Base-by-base conservation (phyloP, 306 rosid species). In the Glycine soja region DNA sequence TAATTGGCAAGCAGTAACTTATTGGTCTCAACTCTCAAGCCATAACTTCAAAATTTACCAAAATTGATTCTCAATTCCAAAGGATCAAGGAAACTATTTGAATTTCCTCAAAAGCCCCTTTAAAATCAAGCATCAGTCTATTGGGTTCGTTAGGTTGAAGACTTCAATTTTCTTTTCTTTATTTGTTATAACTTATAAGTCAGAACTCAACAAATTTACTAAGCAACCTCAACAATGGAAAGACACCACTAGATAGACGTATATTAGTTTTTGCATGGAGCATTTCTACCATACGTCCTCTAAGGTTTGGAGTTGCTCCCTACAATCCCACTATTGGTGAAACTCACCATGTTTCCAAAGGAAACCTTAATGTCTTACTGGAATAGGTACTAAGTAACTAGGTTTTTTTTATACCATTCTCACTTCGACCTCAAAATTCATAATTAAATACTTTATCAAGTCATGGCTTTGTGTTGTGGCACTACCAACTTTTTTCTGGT, bases 261-360 rank as follows among this genome's bases (percentile, higher is more conserved):
- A 63, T 70, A 18, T 83, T 82, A 0, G 91, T 94, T 12, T 78
- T 92, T 0, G 88, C 92, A 15, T 94, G 93, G 97, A 85, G 54
- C 57, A 84, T 94, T 9, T 94, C 98, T 11, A 91, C 78, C 24
- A 58, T 81, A 40, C 93, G 97, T 59, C 97, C 95, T 13, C 4
- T 53, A 34, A 69, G 12, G 5, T 89, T 90, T 61, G 97, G 98
- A 11, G 74, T 84, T 81, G 88, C 88, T 69, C 95, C 95, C 18
- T 91, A 78, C 71, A 93, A 93, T 76, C 91, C 98, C 5, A 84
- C 87, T 86, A 92, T 93, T 52, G 97, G 92, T 18, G 98, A 94
- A 78, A 94, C 97, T 18, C 97, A 94, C 74, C 95, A 94, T 87
- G 92, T 86, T 54, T 87, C 97, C 43, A 78, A 83, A 13, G 89